Conservation (phyloP, 23 red algal genomes). For the Pyropia yezoensis region DNA sequence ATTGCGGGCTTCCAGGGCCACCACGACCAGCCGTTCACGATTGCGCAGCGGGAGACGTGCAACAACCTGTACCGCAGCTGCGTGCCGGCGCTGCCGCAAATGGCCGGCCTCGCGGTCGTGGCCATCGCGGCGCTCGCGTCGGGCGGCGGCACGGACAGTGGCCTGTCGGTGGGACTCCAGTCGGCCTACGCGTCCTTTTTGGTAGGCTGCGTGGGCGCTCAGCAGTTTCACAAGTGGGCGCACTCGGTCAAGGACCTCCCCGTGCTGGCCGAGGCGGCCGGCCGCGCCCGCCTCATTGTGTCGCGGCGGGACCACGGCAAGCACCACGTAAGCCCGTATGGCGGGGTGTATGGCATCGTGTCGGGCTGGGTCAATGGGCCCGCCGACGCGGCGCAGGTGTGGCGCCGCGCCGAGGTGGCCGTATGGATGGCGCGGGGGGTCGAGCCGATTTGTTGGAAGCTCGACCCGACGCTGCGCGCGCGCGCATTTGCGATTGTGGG, state of each 20-base stretch:
- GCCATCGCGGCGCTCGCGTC: not conserved
- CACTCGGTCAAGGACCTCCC: constrained; percentile 53
- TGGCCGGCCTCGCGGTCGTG: constrained; percentile 10
- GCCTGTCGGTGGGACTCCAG: not conserved
- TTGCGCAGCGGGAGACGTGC: constrained; percentile 48
- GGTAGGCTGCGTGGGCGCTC: constrained; percentile 44
- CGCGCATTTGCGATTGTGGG: constrained; percentile 16
- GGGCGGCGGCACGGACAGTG: not conserved
- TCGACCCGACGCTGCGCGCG: constrained; percentile 22
- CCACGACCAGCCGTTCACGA: constrained; percentile 87
- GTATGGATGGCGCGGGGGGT: constrained; percentile 31
- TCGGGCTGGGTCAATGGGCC: constrained; percentile 62
- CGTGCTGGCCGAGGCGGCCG: constrained; percentile 9
- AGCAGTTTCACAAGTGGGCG: constrained; percentile 84
- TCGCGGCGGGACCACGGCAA: constrained; percentile 35
- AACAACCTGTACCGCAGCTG: constrained; percentile 78
- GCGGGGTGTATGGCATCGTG: constrained; percentile 79
- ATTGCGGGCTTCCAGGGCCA: constrained; percentile 95
- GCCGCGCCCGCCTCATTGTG: constrained; percentile 31
- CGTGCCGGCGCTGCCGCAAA: constrained; percentile 35
- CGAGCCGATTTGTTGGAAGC: constrained; percentile 62
- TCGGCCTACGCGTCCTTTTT: constrained; percentile 34
- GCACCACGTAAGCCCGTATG: constrained; percentile 68
- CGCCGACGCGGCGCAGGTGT: constrained; percentile 47
- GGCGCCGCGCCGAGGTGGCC: constrained; percentile 41